Percentiles rank a stretch among this genome's conserved stretches.
These are phyloP conservation scores for Helicosporidium sp. DNA, from an alignment of 139 green algal genomes.

Conservation along the genomic window DNA sequence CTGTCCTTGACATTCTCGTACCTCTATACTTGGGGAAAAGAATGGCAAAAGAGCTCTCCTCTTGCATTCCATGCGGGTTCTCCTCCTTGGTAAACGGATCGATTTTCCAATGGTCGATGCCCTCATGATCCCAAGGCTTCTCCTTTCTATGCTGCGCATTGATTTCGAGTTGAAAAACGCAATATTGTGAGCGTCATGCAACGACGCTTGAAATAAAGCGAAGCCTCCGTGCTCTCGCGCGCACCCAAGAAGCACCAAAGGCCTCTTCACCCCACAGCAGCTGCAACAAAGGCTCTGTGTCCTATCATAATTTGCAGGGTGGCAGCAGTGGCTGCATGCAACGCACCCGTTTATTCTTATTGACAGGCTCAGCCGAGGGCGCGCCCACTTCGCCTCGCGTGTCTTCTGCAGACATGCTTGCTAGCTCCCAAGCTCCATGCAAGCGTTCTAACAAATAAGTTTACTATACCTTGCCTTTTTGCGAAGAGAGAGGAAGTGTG, in stretches of 20 bases:
- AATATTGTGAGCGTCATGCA: too few species aligned
- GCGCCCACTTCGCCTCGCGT: too few species aligned
- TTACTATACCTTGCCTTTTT: too few species aligned
- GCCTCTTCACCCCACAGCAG: neutral
- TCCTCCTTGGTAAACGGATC: slow-evolving; percentile 65
- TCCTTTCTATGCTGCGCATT: slow-evolving; percentile 47
- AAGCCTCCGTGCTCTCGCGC: too few species aligned
- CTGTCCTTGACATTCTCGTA: too few species aligned
- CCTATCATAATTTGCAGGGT: neutral
- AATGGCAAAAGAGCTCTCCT: slow-evolving; percentile 90
- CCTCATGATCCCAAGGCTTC: slow-evolving; percentile 91
- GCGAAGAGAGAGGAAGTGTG: too few species aligned
- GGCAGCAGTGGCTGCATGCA: neutral
- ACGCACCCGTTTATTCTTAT: too few species aligned
- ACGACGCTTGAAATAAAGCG: neutral
- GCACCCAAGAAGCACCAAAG: neutral
- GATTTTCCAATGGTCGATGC: slow-evolving; percentile 83
- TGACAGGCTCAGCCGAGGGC: too few species aligned
- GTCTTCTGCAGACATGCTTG: too few species aligned
- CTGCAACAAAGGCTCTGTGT: neutral
- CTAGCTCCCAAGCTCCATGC: too few species aligned
- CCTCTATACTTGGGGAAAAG: slow-evolving; percentile 96
- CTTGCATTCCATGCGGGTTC: slow-evolving; percentile 73
- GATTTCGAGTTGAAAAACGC: neutral
- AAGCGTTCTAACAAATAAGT: too few species aligned